Conservation (phyloP, 768 basidiomycete species). For the Strobilomyces echinocephalus region DNA sequence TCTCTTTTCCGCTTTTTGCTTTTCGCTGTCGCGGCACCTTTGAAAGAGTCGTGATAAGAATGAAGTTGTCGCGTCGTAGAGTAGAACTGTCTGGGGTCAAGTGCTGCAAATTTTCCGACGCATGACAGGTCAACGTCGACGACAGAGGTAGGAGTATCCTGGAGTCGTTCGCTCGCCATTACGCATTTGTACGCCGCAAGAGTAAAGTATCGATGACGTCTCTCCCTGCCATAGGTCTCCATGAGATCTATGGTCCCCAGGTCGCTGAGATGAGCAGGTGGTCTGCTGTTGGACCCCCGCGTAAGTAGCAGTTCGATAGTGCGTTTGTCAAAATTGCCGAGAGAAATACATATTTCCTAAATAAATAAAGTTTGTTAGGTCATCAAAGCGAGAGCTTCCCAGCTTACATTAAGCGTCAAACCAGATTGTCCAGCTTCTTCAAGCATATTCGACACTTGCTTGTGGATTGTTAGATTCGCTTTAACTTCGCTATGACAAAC, state of each 20-base stretch:
- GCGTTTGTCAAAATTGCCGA: conserved; percentile 73
- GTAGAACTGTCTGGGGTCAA: conserved; percentile 54
- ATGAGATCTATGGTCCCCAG: conserved; percentile 64
- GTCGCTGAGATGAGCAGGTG: conserved; percentile 70
- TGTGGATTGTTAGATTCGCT: conserved; percentile 65
- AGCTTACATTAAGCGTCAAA: conserved; percentile 64
- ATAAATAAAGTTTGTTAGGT: conserved; percentile 5
- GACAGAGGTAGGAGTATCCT: conserved; percentile 43
- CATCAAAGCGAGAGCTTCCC: not conserved
- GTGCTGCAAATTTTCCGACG: conserved; percentile 50
- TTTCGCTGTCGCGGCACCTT: conserved; percentile 23
- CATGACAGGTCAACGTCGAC: conserved; percentile 43
- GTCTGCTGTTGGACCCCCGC: conserved; percentile 57
- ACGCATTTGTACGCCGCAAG: conserved; percentile 61
- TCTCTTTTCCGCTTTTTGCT: conserved; percentile 30
- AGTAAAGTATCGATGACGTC: conserved; percentile 82
- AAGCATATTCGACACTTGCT: conserved; percentile 72
- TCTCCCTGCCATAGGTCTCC: conserved; percentile 82
- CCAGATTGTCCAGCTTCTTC: conserved; percentile 64
- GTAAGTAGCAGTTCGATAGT: conserved; percentile 78
- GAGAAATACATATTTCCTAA: conserved; percentile 58
- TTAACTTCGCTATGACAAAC: conserved; percentile 42
- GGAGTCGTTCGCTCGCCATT: conserved; percentile 61
- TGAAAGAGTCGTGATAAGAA: conserved; percentile 49
- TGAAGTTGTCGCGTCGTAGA: conserved; percentile 37